These are phyloP conservation scores for Dipteronia dyeriana DNA, from an alignment of 345 rosid species.

Conservation along the genomic window DNA sequence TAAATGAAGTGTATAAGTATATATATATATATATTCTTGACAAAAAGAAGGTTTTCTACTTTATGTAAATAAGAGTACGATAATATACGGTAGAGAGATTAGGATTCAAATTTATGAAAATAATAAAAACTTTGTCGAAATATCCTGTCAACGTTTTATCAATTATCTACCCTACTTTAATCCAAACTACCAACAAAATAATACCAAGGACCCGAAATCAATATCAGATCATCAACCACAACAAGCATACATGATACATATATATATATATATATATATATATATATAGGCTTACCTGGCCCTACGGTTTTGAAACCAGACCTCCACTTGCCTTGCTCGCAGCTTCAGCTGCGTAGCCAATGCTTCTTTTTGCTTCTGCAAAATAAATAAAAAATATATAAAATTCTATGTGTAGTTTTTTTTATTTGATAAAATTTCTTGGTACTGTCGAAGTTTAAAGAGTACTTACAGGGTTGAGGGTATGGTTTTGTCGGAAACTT, in stretches of 20 bases:
- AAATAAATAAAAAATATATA: constrained; percentile 1
- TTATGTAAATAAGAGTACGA: constrained; percentile 14
- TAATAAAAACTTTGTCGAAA: neutral
- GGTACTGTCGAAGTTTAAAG: neutral
- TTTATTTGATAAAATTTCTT: neutral
- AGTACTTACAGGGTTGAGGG: constrained; percentile 65
- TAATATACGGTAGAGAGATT: constrained; percentile 27
- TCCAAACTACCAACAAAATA: constrained; percentile 29
- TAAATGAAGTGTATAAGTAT: no score
- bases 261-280: neutral
- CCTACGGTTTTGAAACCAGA: constrained; percentile 99
- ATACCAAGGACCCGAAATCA: constrained; percentile 1
- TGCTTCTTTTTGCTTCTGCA: constrained; percentile 91
- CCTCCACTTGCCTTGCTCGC: constrained; percentile 91
- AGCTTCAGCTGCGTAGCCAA: constrained; percentile 80
- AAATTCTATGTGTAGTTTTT: neutral
- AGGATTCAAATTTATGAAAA: constrained; percentile 29
- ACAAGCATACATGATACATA: neutral
- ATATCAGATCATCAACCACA: neutral
- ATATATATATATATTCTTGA: neutral
- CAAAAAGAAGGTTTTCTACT: neutral
- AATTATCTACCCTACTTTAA: constrained; percentile 8
- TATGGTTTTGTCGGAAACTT: constrained; percentile 87
- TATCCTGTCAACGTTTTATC: constrained; percentile 19
- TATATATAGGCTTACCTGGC: constrained; percentile 97